A percentile compares a stretch with the other conserved stretches of the same genome.
Conservation (phyloP, 1,284 basidiomycete species). For the Athelia psychrophila region DNA sequence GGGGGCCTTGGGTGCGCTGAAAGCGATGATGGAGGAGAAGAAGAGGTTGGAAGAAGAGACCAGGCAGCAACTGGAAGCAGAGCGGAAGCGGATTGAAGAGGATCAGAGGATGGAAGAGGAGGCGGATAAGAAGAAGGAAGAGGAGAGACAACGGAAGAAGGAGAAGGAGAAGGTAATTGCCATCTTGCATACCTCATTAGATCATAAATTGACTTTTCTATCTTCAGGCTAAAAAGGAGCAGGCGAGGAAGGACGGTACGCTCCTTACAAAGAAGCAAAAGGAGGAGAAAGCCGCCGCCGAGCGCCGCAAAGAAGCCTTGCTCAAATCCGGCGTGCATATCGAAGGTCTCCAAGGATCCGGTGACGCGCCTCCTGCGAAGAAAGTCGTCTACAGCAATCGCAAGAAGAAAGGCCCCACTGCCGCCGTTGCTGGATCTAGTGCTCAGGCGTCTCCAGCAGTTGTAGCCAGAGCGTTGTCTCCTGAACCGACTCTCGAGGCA, state of each 20-base stretch:
- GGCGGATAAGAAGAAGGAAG: conserved; percentile 74
- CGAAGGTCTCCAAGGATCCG: conserved; percentile 74
- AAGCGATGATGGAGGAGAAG: conserved; percentile 88
- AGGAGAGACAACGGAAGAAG: conserved; percentile 82
- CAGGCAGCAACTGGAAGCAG: conserved; percentile 66
- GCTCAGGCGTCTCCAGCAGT: conserved; percentile 49
- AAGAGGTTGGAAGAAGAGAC: conserved; percentile 84
- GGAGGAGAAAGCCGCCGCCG: conserved; percentile 89
- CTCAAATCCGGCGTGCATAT: conserved; percentile 88
- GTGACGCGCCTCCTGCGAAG: conserved; percentile 48
- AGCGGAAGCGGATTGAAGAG: conserved; percentile 76
- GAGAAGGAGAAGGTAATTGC: conserved; percentile 83
- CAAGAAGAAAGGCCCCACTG: conserved; percentile 61
- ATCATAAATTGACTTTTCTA: conserved; percentile 2
- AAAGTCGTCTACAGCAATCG: conserved; percentile 81
- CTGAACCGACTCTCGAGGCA: conserved; percentile 37
- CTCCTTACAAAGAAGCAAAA: conserved; percentile 95
- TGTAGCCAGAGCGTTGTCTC: conserved; percentile 52
- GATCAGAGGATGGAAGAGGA: conserved; percentile 78
- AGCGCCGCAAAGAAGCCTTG: conserved; percentile 89
- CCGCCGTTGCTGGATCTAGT: conserved; percentile 18
- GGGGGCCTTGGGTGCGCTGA: conserved; percentile 68
- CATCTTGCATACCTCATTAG: conserved; percentile 4
- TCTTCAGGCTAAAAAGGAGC: conserved; percentile 78
- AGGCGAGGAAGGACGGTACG: conserved; percentile 88